These are phyloP conservation scores for Fraxinus americana DNA, from an alignment of 257 asterid genomes.

Conservation along the genomic window DNA sequence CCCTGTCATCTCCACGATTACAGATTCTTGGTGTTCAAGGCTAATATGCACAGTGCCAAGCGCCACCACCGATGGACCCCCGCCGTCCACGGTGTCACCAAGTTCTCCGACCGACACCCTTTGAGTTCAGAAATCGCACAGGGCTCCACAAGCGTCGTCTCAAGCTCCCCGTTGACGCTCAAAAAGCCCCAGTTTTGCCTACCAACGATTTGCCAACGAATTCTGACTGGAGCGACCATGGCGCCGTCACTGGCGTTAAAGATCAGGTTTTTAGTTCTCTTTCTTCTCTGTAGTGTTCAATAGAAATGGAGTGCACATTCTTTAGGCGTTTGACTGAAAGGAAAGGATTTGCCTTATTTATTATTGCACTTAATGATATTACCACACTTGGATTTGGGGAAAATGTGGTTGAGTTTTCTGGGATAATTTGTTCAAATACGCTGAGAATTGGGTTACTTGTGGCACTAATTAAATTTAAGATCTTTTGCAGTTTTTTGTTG, in stretches of 20 bases:
- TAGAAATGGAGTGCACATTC: too few species aligned
- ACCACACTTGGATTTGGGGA: too few species aligned
- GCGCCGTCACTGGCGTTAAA: constrained; percentile 80
- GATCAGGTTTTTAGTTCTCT: constrained; percentile 58
- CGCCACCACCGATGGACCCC: constrained; percentile 74
- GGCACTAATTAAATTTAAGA: too few species aligned
- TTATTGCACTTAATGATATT: too few species aligned
- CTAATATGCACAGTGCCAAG: constrained; percentile 74
- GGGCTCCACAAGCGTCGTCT: constrained; percentile 54
- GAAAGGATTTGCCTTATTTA: too few species aligned
- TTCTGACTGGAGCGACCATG: constrained; percentile 88
- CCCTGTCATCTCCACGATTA: too few species aligned
- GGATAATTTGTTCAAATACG: too few species aligned
- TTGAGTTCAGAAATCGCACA: constrained; percentile 63
- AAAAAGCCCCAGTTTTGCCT: constrained; percentile 73
- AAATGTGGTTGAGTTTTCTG: too few species aligned
- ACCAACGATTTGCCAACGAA: constrained; percentile 64
- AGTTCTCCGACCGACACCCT: constrained; percentile 74
- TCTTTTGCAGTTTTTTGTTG: too few species aligned
- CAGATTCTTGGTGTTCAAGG: constrained; percentile 70
- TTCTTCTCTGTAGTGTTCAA: not conserved
- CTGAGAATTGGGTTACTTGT: too few species aligned
- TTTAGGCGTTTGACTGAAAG: too few species aligned
- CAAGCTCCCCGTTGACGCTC: constrained; percentile 59
- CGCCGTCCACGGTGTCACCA: constrained; percentile 85